phyloP scores from a whole-genome alignment of 331 rosid species.

The Ulmus americana region DNA sequence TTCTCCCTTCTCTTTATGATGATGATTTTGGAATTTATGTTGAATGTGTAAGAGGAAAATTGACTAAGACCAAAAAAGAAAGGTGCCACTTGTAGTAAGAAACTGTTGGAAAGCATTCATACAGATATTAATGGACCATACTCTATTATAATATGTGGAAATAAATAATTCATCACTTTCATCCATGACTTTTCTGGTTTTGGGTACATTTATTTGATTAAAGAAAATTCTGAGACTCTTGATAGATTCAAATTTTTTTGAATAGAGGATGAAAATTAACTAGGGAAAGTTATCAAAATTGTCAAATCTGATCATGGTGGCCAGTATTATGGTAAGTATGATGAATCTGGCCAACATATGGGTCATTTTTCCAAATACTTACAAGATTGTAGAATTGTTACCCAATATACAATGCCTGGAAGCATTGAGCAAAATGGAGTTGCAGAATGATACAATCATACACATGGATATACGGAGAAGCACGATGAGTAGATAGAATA shows the following conservation, averaged over 20 bases:
- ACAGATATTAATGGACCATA: not conserved
- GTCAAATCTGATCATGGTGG: too few relatives aligned
- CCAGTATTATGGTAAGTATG: too few relatives aligned
- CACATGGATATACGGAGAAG: not conserved
- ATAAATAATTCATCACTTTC: too few relatives aligned
- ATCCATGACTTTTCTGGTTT: not conserved
- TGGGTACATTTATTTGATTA: not conserved
- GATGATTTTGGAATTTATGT: not conserved
- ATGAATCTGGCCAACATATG: not conserved
- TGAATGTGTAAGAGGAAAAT: too few relatives aligned
- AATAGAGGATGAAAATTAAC: too few relatives aligned
- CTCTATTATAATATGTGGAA: too few relatives aligned
- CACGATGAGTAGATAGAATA: not conserved
- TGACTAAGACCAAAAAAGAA: not conserved
- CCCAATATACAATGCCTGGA: not conserved
- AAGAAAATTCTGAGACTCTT: not conserved
- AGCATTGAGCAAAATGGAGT: not conserved
- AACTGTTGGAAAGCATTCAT: not conserved
- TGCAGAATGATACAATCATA: too few relatives aligned
- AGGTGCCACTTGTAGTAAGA: not conserved
- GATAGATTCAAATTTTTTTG: not conserved
- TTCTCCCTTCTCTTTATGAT: not conserved
- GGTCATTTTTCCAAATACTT: not conserved
- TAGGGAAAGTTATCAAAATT: too few relatives aligned
- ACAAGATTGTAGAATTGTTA: not conserved